phyloP scores from a whole-genome alignment of 345 rosid species.

The Bruguiera gymnorhiza region DNA sequence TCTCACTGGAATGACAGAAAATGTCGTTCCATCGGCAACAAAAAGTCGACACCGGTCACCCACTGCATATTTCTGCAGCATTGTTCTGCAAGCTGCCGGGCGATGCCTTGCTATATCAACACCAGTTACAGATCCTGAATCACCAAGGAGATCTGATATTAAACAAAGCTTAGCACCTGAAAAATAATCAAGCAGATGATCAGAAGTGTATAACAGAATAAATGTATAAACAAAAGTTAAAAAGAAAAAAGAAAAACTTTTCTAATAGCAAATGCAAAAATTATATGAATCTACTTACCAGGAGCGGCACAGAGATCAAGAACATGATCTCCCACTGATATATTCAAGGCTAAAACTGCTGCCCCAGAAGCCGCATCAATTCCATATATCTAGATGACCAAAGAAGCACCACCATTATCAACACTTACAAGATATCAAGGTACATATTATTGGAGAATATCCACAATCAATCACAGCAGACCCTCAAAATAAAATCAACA shows the following conservation, averaged over 20 bases:
- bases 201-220: neutral
- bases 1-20: conserved; percentile 57
- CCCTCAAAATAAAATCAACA: neutral
- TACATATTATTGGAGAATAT: too few species aligned
- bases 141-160: conserved; percentile 69
- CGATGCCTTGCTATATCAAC: conserved; percentile 88
- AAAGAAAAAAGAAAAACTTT: too few species aligned
- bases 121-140: conserved; percentile 81
- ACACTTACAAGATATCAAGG: too few species aligned
- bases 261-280: neutral
- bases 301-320: conserved; percentile 94
- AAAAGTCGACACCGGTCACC: conserved; percentile 76
- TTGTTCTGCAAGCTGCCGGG: conserved; percentile 84
- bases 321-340: conserved; percentile 79
- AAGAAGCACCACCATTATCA: neutral
- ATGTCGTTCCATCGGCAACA: conserved; percentile 76
- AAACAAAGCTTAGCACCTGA: conserved; percentile 98
- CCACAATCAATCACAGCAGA: neutral
- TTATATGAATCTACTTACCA: conserved; percentile 36
- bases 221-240: neutral
- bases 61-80: conserved; percentile 71
- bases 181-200: neutral
- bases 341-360: conserved; percentile 64
- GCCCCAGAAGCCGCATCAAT: conserved; percentile 96
- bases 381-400: conserved; percentile 65